Evolutionary conservation across 1,284 basidiomycete species (phyloP).

Genomic region (Phellopilus nigrolimitatus): DNA sequence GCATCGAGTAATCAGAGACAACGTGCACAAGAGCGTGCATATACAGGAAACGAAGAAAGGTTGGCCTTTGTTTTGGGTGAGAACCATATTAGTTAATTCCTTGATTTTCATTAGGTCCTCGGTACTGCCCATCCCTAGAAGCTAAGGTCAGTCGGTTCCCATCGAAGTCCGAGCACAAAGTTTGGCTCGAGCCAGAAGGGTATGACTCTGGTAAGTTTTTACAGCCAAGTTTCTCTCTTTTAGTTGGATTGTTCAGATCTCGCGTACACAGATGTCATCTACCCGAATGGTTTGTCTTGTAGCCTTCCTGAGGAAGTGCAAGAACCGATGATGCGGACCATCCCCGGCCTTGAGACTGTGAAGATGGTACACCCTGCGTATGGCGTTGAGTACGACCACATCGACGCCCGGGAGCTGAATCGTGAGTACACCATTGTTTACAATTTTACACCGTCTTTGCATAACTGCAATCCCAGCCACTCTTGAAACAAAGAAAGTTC

Average conservation of each 20-base stretch:
- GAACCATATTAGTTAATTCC: neutral
- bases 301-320: slow-evolving; percentile 84
- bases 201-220: slow-evolving; percentile 69
- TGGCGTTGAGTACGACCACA: slow-evolving; percentile 89
- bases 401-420: slow-evolving; percentile 80
- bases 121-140: slow-evolving; percentile 89
- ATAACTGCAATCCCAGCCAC: slow-evolving; percentile 45
- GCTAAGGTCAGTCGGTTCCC: slow-evolving; percentile 80
- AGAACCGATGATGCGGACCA: slow-evolving; percentile 72
- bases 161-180: slow-evolving; percentile 63
- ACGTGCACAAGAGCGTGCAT: slow-evolving; percentile 74
- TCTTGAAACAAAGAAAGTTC: slow-evolving; percentile 80
- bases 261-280: slow-evolving; percentile 59
- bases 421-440: slow-evolving; percentile 38
- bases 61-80: slow-evolving; percentile 24
- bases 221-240: neutral
- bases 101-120: slow-evolving; percentile 53
- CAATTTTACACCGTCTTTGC: slow-evolving; percentile 11
- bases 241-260: neutral
- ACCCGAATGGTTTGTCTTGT: slow-evolving; percentile 86
- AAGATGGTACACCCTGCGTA: slow-evolving; percentile 82
- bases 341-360: slow-evolving; percentile 80
- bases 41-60: slow-evolving; percentile 86
- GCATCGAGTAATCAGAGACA: slow-evolving; percentile 68
- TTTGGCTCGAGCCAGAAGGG: slow-evolving; percentile 92